A percentile compares a stretch with the other conserved stretches of the same genome.
Evolutionary conservation across 2,329 filamentous ascomycete species (phyloP).

Genomic region (Penicillium thymicola): DNA sequence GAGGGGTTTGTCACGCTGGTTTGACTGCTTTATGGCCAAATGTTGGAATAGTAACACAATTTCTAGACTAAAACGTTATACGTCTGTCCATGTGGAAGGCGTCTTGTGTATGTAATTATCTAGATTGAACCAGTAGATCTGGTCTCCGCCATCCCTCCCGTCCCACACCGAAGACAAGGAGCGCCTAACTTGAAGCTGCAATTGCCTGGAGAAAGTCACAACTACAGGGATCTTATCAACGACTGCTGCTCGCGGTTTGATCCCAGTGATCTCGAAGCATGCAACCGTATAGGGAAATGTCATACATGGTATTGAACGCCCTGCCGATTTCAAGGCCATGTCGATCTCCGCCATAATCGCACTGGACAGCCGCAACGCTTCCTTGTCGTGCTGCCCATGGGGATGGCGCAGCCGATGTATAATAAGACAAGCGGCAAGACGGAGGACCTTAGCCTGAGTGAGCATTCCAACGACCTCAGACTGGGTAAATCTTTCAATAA

Average conservation of each 20-base stretch:
- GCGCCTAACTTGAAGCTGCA: constrained; percentile 1
- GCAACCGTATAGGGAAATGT: constrained; percentile 10
- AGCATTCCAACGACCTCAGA: constrained; percentile 9
- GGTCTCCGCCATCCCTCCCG: neutral
- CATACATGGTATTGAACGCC: constrained; percentile 13
- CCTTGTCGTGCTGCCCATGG: constrained; percentile 3
- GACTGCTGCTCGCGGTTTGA: neutral
- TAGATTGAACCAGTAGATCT: constrained; percentile 12
- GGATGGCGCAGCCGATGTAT: constrained; percentile 11
- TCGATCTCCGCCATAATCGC: constrained; percentile 12
- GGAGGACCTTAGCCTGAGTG: constrained; percentile 11
- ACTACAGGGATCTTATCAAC: neutral
- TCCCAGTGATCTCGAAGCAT: constrained; percentile 8
- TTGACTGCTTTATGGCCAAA: no score
- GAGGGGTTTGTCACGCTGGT: neutral
- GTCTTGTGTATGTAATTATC: neutral
- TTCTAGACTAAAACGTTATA: neutral
- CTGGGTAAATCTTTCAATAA: constrained; percentile 8
- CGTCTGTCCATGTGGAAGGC: neutral
- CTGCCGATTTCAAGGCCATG: neutral
- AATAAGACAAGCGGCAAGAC: constrained; percentile 9
- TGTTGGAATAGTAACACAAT: neutral
- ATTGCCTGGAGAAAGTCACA: constrained; percentile 13
- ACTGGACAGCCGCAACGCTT: constrained; percentile 1
- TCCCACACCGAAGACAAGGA: constrained; percentile 6